Evolutionary conservation across 23 red algal species (phyloP).

Genomic region (Gracilaria domingensis): DNA sequence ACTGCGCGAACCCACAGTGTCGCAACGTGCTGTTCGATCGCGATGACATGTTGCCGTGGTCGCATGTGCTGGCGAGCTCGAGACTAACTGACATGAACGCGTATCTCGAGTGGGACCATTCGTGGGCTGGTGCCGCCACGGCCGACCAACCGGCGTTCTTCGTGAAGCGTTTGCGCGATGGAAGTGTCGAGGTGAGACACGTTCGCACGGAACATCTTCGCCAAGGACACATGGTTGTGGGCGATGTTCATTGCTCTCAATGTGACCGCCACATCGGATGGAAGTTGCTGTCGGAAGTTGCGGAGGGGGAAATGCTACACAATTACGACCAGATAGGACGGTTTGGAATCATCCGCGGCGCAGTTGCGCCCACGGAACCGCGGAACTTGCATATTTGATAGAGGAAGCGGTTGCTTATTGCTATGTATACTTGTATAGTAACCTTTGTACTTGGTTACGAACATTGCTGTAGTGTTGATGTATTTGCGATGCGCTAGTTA

Average conservation of each 20-base stretch:
- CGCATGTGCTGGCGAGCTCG: conserved; percentile 60
- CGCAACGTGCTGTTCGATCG: conserved; percentile 61
- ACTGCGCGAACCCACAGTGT: conserved; percentile 43
- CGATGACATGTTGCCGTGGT: conserved; percentile 76
- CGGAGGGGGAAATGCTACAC: conserved; percentile 36
- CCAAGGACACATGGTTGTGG: conserved; percentile 69
- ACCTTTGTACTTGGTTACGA: not conserved
- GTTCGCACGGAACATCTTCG: conserved; percentile 43
- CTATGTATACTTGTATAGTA: not conserved
- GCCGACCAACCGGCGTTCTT: conserved; percentile 65
- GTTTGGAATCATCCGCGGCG: conserved; percentile 66
- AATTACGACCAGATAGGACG: conserved; percentile 74
- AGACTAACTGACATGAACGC: conserved; percentile 70
- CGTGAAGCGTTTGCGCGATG: conserved; percentile 55
- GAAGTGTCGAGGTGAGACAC: conserved; percentile 26
- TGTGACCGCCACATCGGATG: conserved; percentile 62
- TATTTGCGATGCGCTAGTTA: too few species aligned
- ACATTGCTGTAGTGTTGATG: too few species aligned
- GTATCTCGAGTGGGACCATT: conserved; percentile 79
- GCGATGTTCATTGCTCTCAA: conserved; percentile 56
- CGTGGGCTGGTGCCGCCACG: conserved; percentile 60
- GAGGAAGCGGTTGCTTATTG: not conserved
- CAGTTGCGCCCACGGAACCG: conserved; percentile 60
- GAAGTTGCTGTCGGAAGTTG: conserved; percentile 65
- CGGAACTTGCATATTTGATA: conserved; percentile 13